Conservation (phyloP, 768 basidiomycete species). For the Sutorius australiensis region DNA sequence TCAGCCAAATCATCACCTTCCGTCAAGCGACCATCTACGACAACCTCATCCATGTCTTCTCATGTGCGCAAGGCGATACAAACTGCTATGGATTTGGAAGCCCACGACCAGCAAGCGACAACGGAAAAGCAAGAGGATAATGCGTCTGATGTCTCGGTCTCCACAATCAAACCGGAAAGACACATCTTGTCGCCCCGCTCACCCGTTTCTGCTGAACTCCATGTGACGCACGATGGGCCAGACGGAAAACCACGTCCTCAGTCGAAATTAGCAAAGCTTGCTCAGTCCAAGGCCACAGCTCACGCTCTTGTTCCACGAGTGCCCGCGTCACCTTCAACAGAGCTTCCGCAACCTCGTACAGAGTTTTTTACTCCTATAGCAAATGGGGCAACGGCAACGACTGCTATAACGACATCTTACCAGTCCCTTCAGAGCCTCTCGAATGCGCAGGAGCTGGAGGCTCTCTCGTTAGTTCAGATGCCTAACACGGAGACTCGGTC, state of each 20-base stretch:
- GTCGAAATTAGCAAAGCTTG: constrained; percentile 75
- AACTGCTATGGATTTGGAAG: constrained; percentile 63
- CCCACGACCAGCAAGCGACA: constrained; percentile 35
- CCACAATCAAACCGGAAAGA: constrained; percentile 22
- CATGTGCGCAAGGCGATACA: constrained; percentile 63
- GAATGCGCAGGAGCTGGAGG: constrained; percentile 25
- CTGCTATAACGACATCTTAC: constrained; percentile 80
- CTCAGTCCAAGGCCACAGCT: constrained; percentile 49
- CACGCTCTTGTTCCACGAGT: constrained; percentile 23
- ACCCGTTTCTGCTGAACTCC: constrained; percentile 10
- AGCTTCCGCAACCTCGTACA: constrained; percentile 49
- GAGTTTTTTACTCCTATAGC: constrained; percentile 75
- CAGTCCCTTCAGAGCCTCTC: constrained; percentile 65
- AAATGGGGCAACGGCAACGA: constrained; percentile 80
- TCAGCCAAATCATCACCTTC: constrained; percentile 28
- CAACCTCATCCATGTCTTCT: constrained; percentile 52
- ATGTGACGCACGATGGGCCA: constrained; percentile 14
- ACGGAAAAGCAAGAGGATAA: constrained; percentile 10
- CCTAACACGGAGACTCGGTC: constrained; percentile 40
- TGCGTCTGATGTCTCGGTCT: constrained; percentile 15
- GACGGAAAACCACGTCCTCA: constrained; percentile 37
- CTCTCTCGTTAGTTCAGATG: constrained; percentile 26
- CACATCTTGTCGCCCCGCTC: constrained; percentile 24
- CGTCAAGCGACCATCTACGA: constrained; percentile 25
- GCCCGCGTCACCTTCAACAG: constrained; percentile 29